Base-by-base conservation (phyloP, 352 stramenopile genomes). In the Pythium diclinum region DNA sequence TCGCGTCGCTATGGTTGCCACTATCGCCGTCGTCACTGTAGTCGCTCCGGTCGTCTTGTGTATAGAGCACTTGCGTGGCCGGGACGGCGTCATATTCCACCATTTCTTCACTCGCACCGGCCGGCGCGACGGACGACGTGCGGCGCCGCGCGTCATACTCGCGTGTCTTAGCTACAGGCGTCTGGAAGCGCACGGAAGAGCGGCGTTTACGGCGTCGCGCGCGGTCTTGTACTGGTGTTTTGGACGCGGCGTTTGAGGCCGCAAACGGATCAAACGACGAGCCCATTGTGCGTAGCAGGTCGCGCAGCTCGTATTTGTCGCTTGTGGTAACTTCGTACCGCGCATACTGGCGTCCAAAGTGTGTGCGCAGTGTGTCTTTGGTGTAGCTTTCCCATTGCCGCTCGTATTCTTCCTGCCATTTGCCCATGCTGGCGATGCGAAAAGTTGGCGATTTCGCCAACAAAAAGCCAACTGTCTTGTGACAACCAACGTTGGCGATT, bases 371-470 rank as follows among this genome's bases (percentile, higher is more conserved):
- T 47, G 72, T 68, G n/a, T 52, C 63, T 32, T 49, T 67, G 34
- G 76, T 75, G 69, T 76, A 85, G 25, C 54, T n/a, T 21, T 68
- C 65, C 83, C 83, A 92, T 47, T 85, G 59, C 51, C 74, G 74
- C 70, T 89, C 83, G 34, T 89, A 92, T 57, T 89, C 79, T 59
- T 72, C 69, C 66, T 81, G 79, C 81, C 81, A 90, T 69, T 60
- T 60, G 56, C 66, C 72, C 72, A 69, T 77, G 3, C 30, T n/a
- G 44, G 4, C 13, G 36, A 28, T 28, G 44, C 44, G 21, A 51
- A 51, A 30, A 21, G 40, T 34, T 61, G 28, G 36, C 6, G 32
- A 16, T 25, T 42, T 63, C 46, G 30, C 58, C 32, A 36, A 11
- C 48, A 19, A 36, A 54, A 19, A 21, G 44, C 23, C 36, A 56